Conservation (phyloP, 1,284 basidiomycete genomes). For the Porodaedalea pini region DNA sequence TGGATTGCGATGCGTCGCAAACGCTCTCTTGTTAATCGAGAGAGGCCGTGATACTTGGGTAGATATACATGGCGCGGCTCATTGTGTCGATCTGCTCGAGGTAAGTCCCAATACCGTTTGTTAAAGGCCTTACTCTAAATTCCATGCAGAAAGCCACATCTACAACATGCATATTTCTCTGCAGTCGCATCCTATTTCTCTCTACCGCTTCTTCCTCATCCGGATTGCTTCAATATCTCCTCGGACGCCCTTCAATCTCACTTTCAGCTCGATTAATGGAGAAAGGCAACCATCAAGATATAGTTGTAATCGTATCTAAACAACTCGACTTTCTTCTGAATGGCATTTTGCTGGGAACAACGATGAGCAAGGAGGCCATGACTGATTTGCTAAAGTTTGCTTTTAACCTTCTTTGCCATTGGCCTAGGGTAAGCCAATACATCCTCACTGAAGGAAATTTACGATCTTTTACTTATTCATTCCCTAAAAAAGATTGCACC, state of each 20-base stretch:
- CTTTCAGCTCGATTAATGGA: slow-evolving; percentile 51
- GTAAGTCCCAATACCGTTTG: slow-evolving; percentile 37
- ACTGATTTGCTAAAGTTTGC: slow-evolving; percentile 72
- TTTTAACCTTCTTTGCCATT: slow-evolving; percentile 75
- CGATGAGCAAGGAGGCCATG: slow-evolving; percentile 65
- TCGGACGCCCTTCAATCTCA: slow-evolving; percentile 31
- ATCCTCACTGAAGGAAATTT: slow-evolving; percentile 1
- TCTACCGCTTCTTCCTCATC: slow-evolving; percentile 50
- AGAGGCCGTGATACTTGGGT: slow-evolving; percentile 56
- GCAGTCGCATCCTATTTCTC: slow-evolving; percentile 73
- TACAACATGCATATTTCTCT: slow-evolving; percentile 67
- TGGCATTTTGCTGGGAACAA: slow-evolving; percentile 45
- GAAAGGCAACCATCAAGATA: slow-evolving; percentile 31
- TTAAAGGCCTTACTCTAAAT: not conserved
- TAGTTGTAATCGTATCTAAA: slow-evolving; percentile 55
- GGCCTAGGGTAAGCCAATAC: slow-evolving; percentile 45
- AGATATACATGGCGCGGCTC: slow-evolving; percentile 54
- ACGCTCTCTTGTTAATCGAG: slow-evolving; percentile 67
- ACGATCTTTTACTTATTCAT: slow-evolving; percentile 9
- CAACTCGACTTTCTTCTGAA: slow-evolving; percentile 53
- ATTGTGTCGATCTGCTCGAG: slow-evolving; percentile 56
- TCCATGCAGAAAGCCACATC: slow-evolving; percentile 51
- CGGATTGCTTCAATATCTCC: slow-evolving; percentile 1
- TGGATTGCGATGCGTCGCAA: slow-evolving; percentile 72
- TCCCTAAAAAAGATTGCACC: slow-evolving; percentile 33